Evolutionary conservation across 1,139 yeast species (phyloP).

Genomic region (Pichia sp.): DNA sequence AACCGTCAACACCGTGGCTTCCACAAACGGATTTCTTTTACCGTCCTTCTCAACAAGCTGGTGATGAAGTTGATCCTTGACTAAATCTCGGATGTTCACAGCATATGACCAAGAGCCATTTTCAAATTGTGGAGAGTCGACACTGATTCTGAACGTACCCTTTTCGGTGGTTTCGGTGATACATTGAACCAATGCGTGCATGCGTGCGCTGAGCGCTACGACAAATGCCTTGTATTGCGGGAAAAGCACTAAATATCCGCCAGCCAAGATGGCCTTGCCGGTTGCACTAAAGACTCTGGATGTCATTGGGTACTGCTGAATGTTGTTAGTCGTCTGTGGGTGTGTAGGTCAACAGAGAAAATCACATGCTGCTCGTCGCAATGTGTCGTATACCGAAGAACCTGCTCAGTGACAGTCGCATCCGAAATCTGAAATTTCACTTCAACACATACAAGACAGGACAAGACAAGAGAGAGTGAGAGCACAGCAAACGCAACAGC

Average conservation of each 20-base stretch:
- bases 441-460: too few species aligned
- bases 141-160: conserved; percentile 30
- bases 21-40: conserved; percentile 65
- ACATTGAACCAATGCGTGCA: conserved; percentile 55
- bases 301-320: too few species aligned
- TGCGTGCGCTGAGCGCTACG: conserved; percentile 81
- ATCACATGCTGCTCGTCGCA: too few species aligned
- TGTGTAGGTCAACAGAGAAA: too few species aligned
- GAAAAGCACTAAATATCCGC: conserved; percentile 87
- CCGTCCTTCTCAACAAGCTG: conserved; percentile 16
- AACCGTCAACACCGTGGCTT: conserved; percentile 51
- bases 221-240: conserved; percentile 72
- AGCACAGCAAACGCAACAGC: too few species aligned
- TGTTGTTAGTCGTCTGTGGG: too few species aligned
- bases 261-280: conserved; percentile 89
- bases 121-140: conserved; percentile 74
- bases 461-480: too few species aligned
- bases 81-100: conserved; percentile 13
- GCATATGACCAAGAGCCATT: conserved; percentile 64
- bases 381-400: too few species aligned
- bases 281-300: conserved; percentile 86
- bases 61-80: background rate
- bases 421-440: too few species aligned
- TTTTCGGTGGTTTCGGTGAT: conserved; percentile 4
- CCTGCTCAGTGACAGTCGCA: too few species aligned